Evolutionary conservation across 225 moss, liverwort and hornwort species (phyloP).

Genomic region (Pseudisothecium myosuroides): DNA sequence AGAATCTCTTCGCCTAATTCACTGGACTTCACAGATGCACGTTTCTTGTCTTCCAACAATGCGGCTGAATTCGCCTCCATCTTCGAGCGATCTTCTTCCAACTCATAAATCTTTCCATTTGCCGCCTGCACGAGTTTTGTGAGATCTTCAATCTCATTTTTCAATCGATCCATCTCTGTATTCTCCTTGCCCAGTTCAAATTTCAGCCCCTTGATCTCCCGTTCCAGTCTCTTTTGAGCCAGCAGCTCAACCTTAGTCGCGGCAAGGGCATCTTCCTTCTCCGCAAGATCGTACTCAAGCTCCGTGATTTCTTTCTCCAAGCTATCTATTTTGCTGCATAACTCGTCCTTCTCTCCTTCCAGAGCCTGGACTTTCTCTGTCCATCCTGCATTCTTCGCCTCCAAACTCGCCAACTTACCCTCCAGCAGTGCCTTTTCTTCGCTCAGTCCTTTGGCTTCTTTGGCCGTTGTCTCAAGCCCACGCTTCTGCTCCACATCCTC

Average conservation of each 20-base stretch:
- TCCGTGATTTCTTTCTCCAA: not conserved
- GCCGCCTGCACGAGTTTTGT: not conserved
- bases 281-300: not conserved
- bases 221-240: slow-evolving; percentile 13
- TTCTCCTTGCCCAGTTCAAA: slow-evolving; percentile 1
- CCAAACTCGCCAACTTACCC: not conserved
- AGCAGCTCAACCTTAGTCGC: not conserved
- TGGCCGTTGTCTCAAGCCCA: not conserved
- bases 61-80: slow-evolving; percentile 1
- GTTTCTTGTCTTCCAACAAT: slow-evolving; percentile 6
- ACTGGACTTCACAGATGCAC: not conserved
- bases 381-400: not conserved
- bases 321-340: not conserved
- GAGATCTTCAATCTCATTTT: not conserved
- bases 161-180: not conserved
- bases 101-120: not conserved
- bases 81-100: slow-evolving; percentile 2
- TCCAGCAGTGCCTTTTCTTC: slow-evolving; percentile 12
- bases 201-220: slow-evolving; percentile 10
- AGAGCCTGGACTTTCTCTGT: not conserved
- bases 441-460: not conserved
- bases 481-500: slow-evolving; percentile 20
- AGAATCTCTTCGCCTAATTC: slow-evolving; percentile 2
- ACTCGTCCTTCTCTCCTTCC: slow-evolving; percentile 1
- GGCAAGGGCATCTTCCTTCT: not conserved